These are phyloP conservation scores for Wickerhamiella kurtzmanii DNA, from an alignment of 805 yeast species.

Conservation along the genomic window DNA sequence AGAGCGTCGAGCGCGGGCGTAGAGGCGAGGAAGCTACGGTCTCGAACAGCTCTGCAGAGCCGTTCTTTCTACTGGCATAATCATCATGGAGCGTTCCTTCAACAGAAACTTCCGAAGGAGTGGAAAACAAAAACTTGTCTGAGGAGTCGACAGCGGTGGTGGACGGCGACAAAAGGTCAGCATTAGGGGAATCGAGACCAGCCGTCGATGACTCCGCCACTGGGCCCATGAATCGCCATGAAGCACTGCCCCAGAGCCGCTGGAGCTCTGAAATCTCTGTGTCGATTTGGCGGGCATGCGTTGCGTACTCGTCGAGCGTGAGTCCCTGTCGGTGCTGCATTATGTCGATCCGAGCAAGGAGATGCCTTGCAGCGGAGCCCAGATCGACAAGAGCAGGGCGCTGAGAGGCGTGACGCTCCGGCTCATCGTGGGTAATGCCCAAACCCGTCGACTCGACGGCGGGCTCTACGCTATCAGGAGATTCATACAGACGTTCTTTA, in stretches of 20 bases:
- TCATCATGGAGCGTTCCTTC: constrained; percentile 2
- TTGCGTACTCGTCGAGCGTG: constrained; percentile 3
- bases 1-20: constrained; percentile 2
- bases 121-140: background rate
- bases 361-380: constrained; percentile 11
- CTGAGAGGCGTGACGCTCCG: too few species aligned
- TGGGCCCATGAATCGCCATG: background rate
- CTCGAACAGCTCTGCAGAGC: constrained; percentile 9
- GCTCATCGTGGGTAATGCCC: too few species aligned
- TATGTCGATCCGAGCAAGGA: constrained; percentile 16
- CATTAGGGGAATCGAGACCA: background rate
- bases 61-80: background rate
- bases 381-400: constrained; percentile 3
- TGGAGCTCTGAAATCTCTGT: constrained; percentile 10
- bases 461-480: background rate
- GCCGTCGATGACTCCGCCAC: background rate
- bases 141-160: background rate
- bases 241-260: constrained; percentile 8
- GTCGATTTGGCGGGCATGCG: constrained; percentile 7
- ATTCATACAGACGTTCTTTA: constrained; percentile 12
- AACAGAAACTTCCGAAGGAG: background rate
- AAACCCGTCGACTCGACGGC: too few species aligned
- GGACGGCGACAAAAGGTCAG: background rate
- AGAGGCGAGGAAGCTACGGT: constrained; percentile 3
- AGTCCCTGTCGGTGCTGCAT: constrained; percentile 6